A percentile compares a stretch with the other conserved stretches of the same genome.
Conservation (phyloP, 2,329 filamentous ascomycete species). For the Colletotrichum horii region DNA sequence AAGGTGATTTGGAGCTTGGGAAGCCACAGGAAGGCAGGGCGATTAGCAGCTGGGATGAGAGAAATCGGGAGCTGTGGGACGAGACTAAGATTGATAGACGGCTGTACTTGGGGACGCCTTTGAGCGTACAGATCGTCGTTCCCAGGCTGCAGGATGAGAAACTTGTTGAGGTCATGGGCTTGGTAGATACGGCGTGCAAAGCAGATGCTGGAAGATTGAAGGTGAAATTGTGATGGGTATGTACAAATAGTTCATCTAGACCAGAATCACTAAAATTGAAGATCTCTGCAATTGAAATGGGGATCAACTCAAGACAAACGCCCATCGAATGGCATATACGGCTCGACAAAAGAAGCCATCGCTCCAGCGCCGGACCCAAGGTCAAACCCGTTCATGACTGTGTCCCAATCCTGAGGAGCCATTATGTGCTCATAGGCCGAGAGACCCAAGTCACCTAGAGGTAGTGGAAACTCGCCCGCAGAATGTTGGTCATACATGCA, state of each 20-base stretch:
- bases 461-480: background rate
- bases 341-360: background rate
- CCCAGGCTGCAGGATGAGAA: constrained; percentile 7
- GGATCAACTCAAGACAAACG: background rate
- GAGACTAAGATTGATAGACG: constrained; percentile 1
- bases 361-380: background rate
- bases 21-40: background rate
- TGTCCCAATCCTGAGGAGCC: background rate
- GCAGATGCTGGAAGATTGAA: background rate
- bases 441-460: background rate
- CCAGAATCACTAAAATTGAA: background rate
- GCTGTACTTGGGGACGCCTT: background rate
- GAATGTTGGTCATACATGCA: background rate
- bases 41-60: constrained; percentile 3
- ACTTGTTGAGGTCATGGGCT: constrained; percentile 1
- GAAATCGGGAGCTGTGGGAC: constrained; percentile 10
- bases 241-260: background rate
- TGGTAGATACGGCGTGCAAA: background rate
- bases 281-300: background rate
- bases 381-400: background rate
- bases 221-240: background rate
- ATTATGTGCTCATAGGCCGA: background rate
- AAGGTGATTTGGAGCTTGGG: constrained; percentile 3
- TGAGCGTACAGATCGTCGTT: constrained; percentile 11
- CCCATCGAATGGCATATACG: background rate